Evolutionary conservation across 2,329 filamentous ascomycete species (phyloP).

Genomic region (Stenocarpella maydis): DNA sequence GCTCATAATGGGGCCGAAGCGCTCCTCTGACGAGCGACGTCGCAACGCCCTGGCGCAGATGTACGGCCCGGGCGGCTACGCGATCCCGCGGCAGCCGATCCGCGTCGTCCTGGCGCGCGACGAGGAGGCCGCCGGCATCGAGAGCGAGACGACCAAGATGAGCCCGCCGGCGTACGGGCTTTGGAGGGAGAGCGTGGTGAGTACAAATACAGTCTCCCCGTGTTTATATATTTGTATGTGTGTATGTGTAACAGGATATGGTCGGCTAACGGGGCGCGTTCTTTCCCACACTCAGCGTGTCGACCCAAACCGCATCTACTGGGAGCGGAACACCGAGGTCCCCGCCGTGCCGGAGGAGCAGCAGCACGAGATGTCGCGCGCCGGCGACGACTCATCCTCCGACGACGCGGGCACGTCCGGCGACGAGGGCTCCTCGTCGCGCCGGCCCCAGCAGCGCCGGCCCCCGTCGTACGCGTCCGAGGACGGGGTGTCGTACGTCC

Average conservation of each 20-base stretch:
- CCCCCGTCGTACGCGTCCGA: conserved; percentile 82
- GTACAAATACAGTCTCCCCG: conserved; percentile 44
- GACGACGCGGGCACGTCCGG: conserved; percentile 19
- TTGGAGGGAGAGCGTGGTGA: conserved; percentile 83
- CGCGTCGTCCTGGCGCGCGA: conserved; percentile 78
- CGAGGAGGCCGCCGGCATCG: conserved; percentile 70
- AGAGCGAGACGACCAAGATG: conserved; percentile 62
- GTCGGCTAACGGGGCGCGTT: neutral
- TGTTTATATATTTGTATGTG: neutral
- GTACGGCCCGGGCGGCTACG: conserved; percentile 69
- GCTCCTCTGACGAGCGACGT: conserved; percentile 42
- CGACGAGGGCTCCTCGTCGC: conserved; percentile 29
- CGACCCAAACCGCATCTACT: conserved; percentile 82
- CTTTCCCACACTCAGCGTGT: conserved; percentile 61
- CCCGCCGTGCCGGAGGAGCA: conserved; percentile 37
- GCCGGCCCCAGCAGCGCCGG: conserved; percentile 51
- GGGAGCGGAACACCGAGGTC: conserved; percentile 69
- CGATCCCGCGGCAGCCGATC: conserved; percentile 76
- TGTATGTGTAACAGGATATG: neutral
- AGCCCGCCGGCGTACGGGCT: conserved; percentile 86
- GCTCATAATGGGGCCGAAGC: conserved; percentile 61
- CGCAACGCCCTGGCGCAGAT: conserved; percentile 49
- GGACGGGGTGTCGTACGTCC: conserved; percentile 76
- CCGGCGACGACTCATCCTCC: conserved; percentile 15
- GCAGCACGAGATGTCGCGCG: conserved; percentile 31